These are phyloP conservation scores for Bacidia gigantensis DNA, from an alignment of 495 filamentous ascomycete genomes.

Conservation along the genomic window DNA sequence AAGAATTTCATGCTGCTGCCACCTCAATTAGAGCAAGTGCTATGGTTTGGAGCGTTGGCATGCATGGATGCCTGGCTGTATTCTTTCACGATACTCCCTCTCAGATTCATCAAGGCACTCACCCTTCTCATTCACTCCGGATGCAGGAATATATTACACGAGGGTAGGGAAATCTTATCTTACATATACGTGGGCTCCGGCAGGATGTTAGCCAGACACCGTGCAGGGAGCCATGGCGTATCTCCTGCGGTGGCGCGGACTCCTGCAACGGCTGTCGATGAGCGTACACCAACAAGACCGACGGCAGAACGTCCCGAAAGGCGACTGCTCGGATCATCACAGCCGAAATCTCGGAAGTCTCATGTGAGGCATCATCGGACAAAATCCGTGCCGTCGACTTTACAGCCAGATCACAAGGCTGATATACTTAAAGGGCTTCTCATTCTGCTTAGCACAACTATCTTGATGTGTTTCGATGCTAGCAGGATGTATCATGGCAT, in stretches of 20 bases:
- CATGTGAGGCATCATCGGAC: constrained; percentile 53
- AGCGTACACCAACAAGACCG: neutral
- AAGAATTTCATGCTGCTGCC: constrained; percentile 78
- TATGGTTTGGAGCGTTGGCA: constrained; percentile 77
- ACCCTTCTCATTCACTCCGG: constrained; percentile 64
- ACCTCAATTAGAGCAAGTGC: constrained; percentile 65
- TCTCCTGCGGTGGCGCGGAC: neutral
- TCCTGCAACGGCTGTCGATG: neutral
- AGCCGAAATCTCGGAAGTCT: constrained; percentile 13
- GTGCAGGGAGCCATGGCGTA: constrained; percentile 4
- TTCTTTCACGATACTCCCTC: constrained; percentile 84
- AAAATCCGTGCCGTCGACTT: constrained; percentile 68
- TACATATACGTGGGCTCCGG: constrained; percentile 66
- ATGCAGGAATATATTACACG: constrained; percentile 46
- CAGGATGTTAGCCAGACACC: constrained; percentile 55
- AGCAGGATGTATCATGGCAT: constrained; percentile 98
- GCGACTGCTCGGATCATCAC: neutral
- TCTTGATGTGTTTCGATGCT: constrained; percentile 86
- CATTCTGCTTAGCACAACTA: constrained; percentile 66
- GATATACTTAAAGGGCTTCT: constrained; percentile 84
- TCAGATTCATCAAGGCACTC: constrained; percentile 76
- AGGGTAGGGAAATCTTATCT: constrained; percentile 49
- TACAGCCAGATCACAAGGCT: constrained; percentile 82
- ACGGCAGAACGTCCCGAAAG: neutral
- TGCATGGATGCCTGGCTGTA: constrained; percentile 97